Base-by-base conservation (phyloP, 345 rosid genomes). In the Brassica cretica region DNA sequence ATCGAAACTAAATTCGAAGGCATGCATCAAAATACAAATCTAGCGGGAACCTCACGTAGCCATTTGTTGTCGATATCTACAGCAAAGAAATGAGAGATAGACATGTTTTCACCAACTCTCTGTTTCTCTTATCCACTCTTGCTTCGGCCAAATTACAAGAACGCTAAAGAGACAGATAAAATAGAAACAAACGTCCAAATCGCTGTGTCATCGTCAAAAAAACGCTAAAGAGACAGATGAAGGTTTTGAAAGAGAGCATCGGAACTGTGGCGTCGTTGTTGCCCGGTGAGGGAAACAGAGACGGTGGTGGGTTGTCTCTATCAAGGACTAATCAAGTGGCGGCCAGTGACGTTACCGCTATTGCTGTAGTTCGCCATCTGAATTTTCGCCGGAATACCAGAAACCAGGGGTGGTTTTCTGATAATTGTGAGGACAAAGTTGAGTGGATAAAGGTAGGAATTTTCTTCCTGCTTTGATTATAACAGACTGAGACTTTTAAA, bases 161-260 rank as follows among this genome's bases (percentile, higher is more conserved):
- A 90, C 1, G 91, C 96, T 63, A 87, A 83, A 53, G 94, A 94
- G 64, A 93, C 91, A 0, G 90, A 89, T 29, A 90, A 88, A 0
- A 91, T 93, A 1, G 96, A 93, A 39, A 89, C 89, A 56, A 93
- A 89, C 86, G 91, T 77, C 94, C 94, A 93, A 58, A 88, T 78
- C 21, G 90, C 85, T 76, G 98, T 92, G 21, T 19, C 21, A 19
- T 19, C 21, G 21, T 19, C 21, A 19, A 19, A 19, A 19, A 93
- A 87, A 66, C 89, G 71, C 53, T 92, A 80, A 66, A 5, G 33
- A 30, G 33, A 5, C 4, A 30, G 33, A 30, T 5, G 33, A 30
- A 30, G 33, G 33, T 30, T 30, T 30, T 30, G 33, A 30, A 30
- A 30, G 33, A 30, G 33, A 30, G 33, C 33, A 5, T 30, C 33